A percentile compares a stretch with the other conserved stretches of the same genome.
phyloP scores from a whole-genome alignment of 331 rosid species.

The Saraca asoca region DNA sequence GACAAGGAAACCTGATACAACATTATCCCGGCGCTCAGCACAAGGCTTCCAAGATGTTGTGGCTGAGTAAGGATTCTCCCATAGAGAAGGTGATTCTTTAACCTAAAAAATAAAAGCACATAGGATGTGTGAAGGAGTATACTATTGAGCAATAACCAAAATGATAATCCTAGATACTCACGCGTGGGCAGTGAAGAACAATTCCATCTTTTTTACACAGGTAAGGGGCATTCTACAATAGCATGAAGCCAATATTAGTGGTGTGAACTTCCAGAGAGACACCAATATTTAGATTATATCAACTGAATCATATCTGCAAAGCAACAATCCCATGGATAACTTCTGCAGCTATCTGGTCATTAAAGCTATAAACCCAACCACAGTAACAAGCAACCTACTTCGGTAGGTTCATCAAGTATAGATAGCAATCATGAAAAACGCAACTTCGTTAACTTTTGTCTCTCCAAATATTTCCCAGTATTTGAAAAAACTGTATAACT shows the following conservation, averaged over 20 bases:
- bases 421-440: too few species aligned
- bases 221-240: constrained; percentile 80
- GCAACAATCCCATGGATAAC: constrained; percentile 4
- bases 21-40: constrained; percentile 88
- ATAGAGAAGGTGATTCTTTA: constrained; percentile 85
- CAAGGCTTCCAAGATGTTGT: constrained; percentile 98
- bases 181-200: constrained; percentile 90
- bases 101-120: constrained; percentile 51
- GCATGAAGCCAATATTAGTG: constrained; percentile 20
- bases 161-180: constrained; percentile 45
- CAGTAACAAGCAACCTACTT: background rate
- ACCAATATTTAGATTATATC: constrained; percentile 3
- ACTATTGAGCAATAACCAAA: constrained; percentile 20
- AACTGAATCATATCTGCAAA: background rate
- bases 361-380: background rate
- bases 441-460: background rate
- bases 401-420: background rate
- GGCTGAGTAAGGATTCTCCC: constrained; percentile 96
- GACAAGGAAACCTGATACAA: constrained; percentile 59
- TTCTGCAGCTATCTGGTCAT: background rate
- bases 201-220: constrained; percentile 90
- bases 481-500: background rate
- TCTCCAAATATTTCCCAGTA: background rate
- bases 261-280: constrained; percentile 6
- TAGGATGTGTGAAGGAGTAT: background rate